These are phyloP conservation scores for Alternaria arborescens DNA, from an alignment of 2,329 filamentous ascomycete genomes.

Conservation along the genomic window DNA sequence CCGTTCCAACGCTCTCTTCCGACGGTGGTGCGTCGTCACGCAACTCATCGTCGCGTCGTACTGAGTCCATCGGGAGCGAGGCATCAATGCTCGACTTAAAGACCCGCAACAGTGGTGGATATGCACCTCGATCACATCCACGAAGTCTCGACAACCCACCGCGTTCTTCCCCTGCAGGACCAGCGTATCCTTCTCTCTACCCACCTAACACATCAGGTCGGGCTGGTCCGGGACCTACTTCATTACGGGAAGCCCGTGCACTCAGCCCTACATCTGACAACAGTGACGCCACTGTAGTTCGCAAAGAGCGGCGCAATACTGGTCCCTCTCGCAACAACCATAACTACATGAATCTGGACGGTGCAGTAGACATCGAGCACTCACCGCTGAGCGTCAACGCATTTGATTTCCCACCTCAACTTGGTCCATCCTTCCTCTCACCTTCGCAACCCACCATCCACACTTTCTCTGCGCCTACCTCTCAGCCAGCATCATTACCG, in stretches of 20 bases:
- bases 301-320: constrained; percentile 34
- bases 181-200: constrained; percentile 35
- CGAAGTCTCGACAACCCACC: constrained; percentile 41
- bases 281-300: constrained; percentile 40
- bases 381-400: constrained; percentile 22
- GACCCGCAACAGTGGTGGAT: constrained; percentile 71
- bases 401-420: constrained; percentile 39
- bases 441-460: constrained; percentile 27
- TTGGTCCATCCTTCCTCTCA: constrained; percentile 41
- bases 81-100: constrained; percentile 41
- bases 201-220: constrained; percentile 28
- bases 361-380: constrained; percentile 36
- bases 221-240: constrained; percentile 25
- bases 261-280: constrained; percentile 39
- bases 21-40: constrained; percentile 53
- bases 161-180: constrained; percentile 38
- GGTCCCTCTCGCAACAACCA: constrained; percentile 30
- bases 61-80: constrained; percentile 53
- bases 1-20: constrained; percentile 55
- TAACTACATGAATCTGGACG: constrained; percentile 39
- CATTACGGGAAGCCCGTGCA: constrained; percentile 34
- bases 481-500: constrained; percentile 36
- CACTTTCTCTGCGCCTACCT: constrained; percentile 28
- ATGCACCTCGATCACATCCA: constrained; percentile 52
- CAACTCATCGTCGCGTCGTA: constrained; percentile 56